Evolutionary conservation across 257 asterid species (phyloP), one percentile per base, ranked within the genome.

Genomic region (Leptodermis oblonga): DNA sequence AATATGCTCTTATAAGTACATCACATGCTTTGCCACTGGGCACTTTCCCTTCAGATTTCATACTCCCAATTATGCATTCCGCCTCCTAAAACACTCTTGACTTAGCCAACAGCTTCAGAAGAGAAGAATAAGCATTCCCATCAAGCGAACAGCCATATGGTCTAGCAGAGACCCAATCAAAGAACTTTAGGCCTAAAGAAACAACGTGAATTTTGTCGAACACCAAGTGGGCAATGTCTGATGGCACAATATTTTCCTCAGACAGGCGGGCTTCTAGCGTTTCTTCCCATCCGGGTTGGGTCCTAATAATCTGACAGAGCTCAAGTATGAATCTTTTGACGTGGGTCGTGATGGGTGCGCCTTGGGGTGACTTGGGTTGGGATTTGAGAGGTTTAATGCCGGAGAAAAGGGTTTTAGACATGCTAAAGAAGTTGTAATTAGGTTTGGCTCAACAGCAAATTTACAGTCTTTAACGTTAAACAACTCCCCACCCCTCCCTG

Each of bases 161-260:
- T n/a, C n/a, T n/a, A n/a, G n/a, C 74, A 41, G 87, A 74, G 61
- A 86, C 77, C 73, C 95, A 93, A 68, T 70, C 80, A 43, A 82
- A 87, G 90, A 93, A 93, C 64, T 82, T 88, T 65, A 93, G 83
- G 69, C 92, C 99, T 75, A 87, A 77, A 64, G 73, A 80, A 49
- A 82, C 76, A 77, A 90, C 87, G 26, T 81, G 95, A 84, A 90
- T 78, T 88, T 82, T 87, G 80, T 88, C 99, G 80, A 93, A 86
- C 96, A 93, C 92, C 20, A 77, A 72, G 91, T 82, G 88, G 72
- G 99, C 97, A 85, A 93, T 80, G 36, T 88, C 90, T 0, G 96
- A 80, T 17, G 96, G 96, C 54, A 86, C 79, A 7, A 82, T 71
- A 33, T 85, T 89, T 68, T 82, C 95, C 23, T 83, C 90, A 0